Evolutionary conservation across 1,284 basidiomycete genomes (phyloP).

Genomic region (Trametes sp.): DNA sequence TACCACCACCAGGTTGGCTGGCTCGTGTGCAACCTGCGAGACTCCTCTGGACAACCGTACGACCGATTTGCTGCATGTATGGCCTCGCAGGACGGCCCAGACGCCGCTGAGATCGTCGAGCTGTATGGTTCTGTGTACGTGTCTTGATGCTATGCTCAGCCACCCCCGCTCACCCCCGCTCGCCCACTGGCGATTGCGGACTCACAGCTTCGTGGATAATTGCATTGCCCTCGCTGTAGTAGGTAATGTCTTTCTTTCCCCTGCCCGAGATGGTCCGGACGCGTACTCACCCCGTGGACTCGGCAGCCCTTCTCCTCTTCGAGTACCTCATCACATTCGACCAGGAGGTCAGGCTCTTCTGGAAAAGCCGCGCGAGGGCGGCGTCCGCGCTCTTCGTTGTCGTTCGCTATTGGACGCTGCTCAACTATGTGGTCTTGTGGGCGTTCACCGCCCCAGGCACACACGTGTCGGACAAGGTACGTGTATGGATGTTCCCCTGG

Average conservation of each 20-base stretch:
- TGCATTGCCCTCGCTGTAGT: neutral
- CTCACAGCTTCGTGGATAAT: neutral
- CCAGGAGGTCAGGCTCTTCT: neutral
- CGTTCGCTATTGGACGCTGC: conserved; percentile 1
- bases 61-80: neutral
- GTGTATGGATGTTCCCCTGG: too few species aligned
- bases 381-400: neutral
- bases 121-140: neutral
- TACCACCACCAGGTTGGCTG: too few species aligned
- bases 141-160: neutral
- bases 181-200: too few species aligned
- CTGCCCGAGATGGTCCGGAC: neutral
- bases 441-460: neutral
- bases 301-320: neutral
- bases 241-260: neutral
- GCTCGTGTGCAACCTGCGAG: neutral
- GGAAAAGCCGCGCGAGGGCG: neutral
- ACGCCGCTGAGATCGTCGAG: neutral
- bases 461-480: neutral
- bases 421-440: neutral
- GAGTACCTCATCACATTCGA: neutral
- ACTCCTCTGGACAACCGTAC: neutral
- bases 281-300: too few species aligned
- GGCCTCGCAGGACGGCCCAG: conserved; percentile 1
- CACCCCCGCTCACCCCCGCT: too few species aligned